A percentile compares a stretch with the other conserved stretches of the same genome.
Evolutionary conservation across 257 asterid species (phyloP).

Genomic region (Fraxinus quadrangulata): DNA sequence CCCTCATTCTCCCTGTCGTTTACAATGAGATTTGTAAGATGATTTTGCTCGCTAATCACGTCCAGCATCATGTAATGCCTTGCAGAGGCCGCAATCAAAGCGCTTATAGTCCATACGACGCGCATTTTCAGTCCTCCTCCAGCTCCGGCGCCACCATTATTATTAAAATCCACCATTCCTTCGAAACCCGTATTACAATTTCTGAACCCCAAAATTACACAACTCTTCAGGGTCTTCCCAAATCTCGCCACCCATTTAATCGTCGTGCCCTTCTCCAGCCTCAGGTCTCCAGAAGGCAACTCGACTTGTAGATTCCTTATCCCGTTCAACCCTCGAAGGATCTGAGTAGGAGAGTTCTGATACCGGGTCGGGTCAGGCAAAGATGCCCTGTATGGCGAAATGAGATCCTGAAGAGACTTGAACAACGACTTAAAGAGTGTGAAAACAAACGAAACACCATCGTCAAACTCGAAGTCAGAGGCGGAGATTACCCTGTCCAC

Average conservation of each 20-base stretch:
- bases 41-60: constrained; percentile 47
- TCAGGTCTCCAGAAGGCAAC: constrained; percentile 60
- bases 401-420: constrained; percentile 38
- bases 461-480: constrained; percentile 32
- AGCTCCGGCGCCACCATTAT: constrained; percentile 23
- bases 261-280: constrained; percentile 48
- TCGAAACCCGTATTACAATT: constrained; percentile 23
- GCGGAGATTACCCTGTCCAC: constrained; percentile 66
- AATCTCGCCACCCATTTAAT: constrained; percentile 60
- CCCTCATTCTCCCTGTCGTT: constrained; percentile 59
- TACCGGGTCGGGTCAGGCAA: constrained; percentile 21
- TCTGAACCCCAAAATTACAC: constrained; percentile 58
- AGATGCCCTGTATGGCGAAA: constrained; percentile 29
- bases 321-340: constrained; percentile 50
- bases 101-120: constrained; percentile 71
- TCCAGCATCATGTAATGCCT: constrained; percentile 63
- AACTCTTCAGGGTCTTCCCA: constrained; percentile 51
- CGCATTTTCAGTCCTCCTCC: constrained; percentile 52
- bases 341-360: constrained; percentile 54
- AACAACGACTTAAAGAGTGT: constrained; percentile 45
- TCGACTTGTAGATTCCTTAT: constrained; percentile 48
- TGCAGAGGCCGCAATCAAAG: constrained; percentile 65
- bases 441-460: constrained; percentile 40
- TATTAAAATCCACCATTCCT: constrained; percentile 24
- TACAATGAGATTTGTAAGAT: constrained; percentile 41